Percentiles rank a stretch among this genome's conserved stretches.
Evolutionary conservation across 179 eudicot species (phyloP).

Genomic region (Carnegiea gigantea): DNA sequence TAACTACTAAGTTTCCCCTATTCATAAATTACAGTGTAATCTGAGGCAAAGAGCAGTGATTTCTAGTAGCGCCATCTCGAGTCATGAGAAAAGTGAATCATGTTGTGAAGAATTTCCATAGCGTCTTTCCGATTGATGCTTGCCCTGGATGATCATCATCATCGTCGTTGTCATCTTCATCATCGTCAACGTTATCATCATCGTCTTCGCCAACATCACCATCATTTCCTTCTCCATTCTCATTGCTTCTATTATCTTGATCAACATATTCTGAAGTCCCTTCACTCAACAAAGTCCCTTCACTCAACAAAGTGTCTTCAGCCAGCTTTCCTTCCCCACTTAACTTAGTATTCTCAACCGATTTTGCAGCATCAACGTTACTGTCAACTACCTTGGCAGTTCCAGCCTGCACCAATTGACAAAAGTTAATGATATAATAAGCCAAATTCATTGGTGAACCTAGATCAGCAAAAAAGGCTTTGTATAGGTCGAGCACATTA

Average conservation of each 20-base stretch:
- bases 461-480: not conserved
- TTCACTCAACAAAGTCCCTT: constrained; percentile 24
- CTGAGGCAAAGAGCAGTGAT: not conserved
- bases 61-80: not conserved
- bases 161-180: constrained; percentile 13
- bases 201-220: not conserved
- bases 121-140: constrained; percentile 24
- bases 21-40: not conserved
- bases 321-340: constrained; percentile 22
- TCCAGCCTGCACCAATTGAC: constrained; percentile 35
- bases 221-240: constrained; percentile 17
- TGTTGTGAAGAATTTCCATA: constrained; percentile 36
- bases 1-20: not conserved
- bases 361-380: constrained; percentile 38
- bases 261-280: constrained; percentile 22
- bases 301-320: constrained; percentile 22
- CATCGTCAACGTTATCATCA: constrained; percentile 15
- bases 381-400: constrained; percentile 30
- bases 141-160: constrained; percentile 35
- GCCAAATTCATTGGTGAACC: not conserved
- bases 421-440: not conserved
- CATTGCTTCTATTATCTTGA: constrained; percentile 24
- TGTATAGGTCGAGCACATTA: too few relatives aligned
- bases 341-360: constrained; percentile 26
- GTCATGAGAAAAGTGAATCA: constrained; percentile 11